phyloP scores from a whole-genome alignment of 1,284 basidiomycete species.

The Coriolopsis trogii region DNA sequence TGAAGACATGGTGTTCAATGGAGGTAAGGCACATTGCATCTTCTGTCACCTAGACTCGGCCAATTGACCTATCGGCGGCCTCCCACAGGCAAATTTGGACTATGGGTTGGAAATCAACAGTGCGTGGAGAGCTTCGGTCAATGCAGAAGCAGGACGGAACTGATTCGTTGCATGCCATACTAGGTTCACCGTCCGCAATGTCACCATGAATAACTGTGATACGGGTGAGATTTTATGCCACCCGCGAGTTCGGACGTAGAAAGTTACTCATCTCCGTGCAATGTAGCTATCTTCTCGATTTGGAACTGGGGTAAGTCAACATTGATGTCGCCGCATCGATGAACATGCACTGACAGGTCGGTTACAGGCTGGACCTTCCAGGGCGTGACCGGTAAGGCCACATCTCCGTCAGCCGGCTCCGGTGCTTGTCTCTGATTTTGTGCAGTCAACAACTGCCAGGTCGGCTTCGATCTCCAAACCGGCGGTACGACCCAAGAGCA shows the following conservation, averaged over 20 bases:
- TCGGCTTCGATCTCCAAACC: conserved; percentile 53
- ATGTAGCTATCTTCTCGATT: conserved; percentile 29
- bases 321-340: background rate
- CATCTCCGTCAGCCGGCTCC: background rate
- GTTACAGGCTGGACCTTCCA: conserved; percentile 37
- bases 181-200: conserved; percentile 56
- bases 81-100: conserved; percentile 32
- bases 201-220: conserved; percentile 59
- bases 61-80: background rate
- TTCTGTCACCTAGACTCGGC: conserved; percentile 42
- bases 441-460: conserved; percentile 51
- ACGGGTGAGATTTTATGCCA: too few relatives aligned
- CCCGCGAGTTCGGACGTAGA: too few relatives aligned
- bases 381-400: conserved; percentile 43
- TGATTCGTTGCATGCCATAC: conserved; percentile 21
- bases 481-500: conserved; percentile 39
- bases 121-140: conserved; percentile 39
- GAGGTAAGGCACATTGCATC: too few relatives aligned
- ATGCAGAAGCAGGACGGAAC: conserved; percentile 11
- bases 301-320: conserved; percentile 62
- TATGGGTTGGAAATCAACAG: conserved; percentile 69
- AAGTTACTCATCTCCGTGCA: background rate
- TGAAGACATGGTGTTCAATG: conserved; percentile 64
- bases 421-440: background rate
- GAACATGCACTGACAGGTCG: background rate